Evolutionary conservation across 2,329 filamentous ascomycete species (phyloP).

Genomic region (Talaromyces islandicus): DNA sequence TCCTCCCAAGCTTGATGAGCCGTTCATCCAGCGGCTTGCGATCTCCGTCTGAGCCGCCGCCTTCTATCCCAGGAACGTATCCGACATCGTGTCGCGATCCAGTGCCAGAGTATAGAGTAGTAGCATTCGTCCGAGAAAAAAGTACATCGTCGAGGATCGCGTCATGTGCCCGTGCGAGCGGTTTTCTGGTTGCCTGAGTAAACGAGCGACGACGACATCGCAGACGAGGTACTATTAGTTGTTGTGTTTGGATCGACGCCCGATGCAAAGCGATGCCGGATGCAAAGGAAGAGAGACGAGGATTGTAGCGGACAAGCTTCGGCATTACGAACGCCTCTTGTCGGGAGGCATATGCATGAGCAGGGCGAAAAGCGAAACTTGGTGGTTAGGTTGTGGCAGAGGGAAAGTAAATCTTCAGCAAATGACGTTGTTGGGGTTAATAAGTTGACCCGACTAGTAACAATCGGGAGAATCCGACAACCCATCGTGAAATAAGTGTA

Average conservation of each 20-base stretch:
- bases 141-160: slow-evolving; percentile 2
- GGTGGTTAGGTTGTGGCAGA: background rate
- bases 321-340: slow-evolving; percentile 20
- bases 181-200: slow-evolving; percentile 3
- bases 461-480: background rate
- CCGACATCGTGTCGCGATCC: slow-evolving; percentile 10
- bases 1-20: slow-evolving; percentile 57
- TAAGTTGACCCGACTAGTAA: background rate
- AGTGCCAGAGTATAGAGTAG: slow-evolving; percentile 20
- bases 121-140: slow-evolving; percentile 1
- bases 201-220: slow-evolving; percentile 7
- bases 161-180: slow-evolving; percentile 6
- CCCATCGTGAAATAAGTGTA: no score
- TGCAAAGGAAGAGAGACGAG: slow-evolving; percentile 4
- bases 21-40: slow-evolving; percentile 52
- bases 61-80: background rate
- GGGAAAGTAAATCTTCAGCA: background rate
- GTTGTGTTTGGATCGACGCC: background rate
- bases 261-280: background rate
- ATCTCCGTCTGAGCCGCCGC: slow-evolving; percentile 21
- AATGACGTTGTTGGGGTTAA: background rate
- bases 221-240: no score
- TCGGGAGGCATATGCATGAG: slow-evolving; percentile 2
- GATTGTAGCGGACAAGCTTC: slow-evolving; percentile 17
- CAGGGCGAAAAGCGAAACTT: background rate